Evolutionary conservation across 306 rosid species (phyloP), one percentile per base, ranked within the genome.

Genomic region (Cicer bijugum): DNA sequence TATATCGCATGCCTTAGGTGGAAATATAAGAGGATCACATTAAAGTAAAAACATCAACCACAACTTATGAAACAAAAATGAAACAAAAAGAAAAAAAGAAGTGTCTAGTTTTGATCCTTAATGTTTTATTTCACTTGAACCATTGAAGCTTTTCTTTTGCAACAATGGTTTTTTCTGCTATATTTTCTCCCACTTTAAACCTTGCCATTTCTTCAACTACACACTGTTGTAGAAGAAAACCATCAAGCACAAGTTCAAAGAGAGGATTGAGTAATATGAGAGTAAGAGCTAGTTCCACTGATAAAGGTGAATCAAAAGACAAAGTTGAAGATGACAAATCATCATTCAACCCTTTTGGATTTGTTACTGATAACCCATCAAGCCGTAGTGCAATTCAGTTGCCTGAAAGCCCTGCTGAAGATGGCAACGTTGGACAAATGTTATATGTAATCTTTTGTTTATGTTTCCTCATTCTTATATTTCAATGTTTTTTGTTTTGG

Each of bases 391-490:
- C 98, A 12, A 94, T 94, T 84, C 98, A 94, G 82, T 80, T 94
- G 64, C 91, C 88, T 19, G 85, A 87, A 64, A 84, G 1, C 69
- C 98, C 98, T 42, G 97, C 97, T 20, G 97, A 94, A 77, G 96
- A 85, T 51, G 98, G 98, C 81, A 94, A 94, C 76, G 98, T 91
- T 33, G 98, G 98, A 65, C 92, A 94, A 83, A 91, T 94, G 97
- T 85, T 94, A 51, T 78, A 94, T 80, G 98, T 94, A 80, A 88
- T 45, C 17, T 65, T 15, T 20, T 8, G 9, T 52, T 39, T 0
- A 10, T 11, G 9, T 16, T 15, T 9, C 14, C 40, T 75, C 42
- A 1, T 33, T 40, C 6, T 76, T 59, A 3, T 3, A 50, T 23
- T 46, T 51, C 17, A 3, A 28, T 40, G 8, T 39, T 39, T 6